Evolutionary conservation across 116 monocot genomes (phyloP).

Genomic region (Trichopus zeylanicus): DNA sequence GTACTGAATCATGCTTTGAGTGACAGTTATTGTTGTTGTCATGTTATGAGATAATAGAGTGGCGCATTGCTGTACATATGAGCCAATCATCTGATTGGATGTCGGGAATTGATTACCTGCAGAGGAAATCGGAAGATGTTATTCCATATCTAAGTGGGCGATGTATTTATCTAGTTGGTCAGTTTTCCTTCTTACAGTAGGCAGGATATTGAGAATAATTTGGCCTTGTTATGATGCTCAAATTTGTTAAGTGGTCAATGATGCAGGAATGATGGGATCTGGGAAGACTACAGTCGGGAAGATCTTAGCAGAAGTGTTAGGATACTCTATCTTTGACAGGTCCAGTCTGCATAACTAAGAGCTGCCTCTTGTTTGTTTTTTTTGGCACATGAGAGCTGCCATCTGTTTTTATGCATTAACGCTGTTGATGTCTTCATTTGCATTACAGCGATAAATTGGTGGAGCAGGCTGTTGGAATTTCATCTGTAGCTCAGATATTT

Average conservation of each 20-base stretch:
- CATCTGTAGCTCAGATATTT: constrained; percentile 91
- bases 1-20: constrained; percentile 4
- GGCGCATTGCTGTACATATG: too few relatives aligned
- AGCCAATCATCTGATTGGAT: too few relatives aligned
- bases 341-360: constrained; percentile 9
- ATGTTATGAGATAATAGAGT: neutral
- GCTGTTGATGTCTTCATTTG: too few relatives aligned
- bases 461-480: constrained; percentile 69
- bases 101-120: too few relatives aligned
- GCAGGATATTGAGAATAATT: too few relatives aligned
- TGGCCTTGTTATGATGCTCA: too few relatives aligned
- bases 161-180: constrained; percentile 81
- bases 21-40: neutral
- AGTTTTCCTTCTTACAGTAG: constrained; percentile 13
- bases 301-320: constrained; percentile 71
- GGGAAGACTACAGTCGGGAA: constrained; percentile 88
- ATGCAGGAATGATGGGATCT: constrained; percentile 96
- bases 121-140: constrained; percentile 68
- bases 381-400: too few relatives aligned
- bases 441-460: constrained; percentile 75
- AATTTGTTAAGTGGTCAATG: neutral
- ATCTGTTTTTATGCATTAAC: too few relatives aligned
- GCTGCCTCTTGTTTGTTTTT: neutral
- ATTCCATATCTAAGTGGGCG: constrained; percentile 40
- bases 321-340: constrained; percentile 90